Evolutionary conservation across 352 stramenopile genomes (phyloP), one percentile per base, ranked within the genome.

Genomic region (Phytophthora cryptogea): DNA sequence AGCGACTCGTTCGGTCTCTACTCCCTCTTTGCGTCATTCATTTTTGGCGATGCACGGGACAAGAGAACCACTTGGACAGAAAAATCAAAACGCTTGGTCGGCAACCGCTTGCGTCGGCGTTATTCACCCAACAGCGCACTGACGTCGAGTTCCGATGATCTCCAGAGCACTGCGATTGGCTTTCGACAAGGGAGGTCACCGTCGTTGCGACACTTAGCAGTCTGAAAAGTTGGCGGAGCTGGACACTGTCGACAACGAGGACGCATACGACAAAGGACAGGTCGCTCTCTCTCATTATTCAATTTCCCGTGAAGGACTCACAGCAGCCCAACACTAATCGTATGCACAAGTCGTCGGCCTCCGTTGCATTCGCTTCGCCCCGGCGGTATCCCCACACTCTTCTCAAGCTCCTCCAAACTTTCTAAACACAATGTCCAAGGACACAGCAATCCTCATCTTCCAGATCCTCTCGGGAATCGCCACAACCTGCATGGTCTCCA

Each of bases 401-500:
- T 37, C 20, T 17, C 8, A 7, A 54, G 33, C n/a, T 50, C 32
- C 9, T 27, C 23, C 11, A 47, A 17, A 35, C n/a, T 13, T 17
- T n/a, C 1, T 16, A 20, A 23, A 32, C 41, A 59, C 32, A 33
- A 69, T 72, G 64, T 49, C 59, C 30, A 66, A 61, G 40, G 54
- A 61, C 17, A 66, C 46, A 2, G 53, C 60, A 39, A 53, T 75
- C 32, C 36, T 78, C 8, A 31, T 65, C 11, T 66, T 80, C 14
- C 51, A 58, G 33, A 59, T 70, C 31, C 44, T 78, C 31, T 67
- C 68, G 16, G 66, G 65, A 8, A 67, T 70, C 33, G 47, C 70
- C 14, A 73, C 70, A 51, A 59, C 63, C 13, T 51, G 61, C 8
- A 77, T 84, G 69, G 72, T 72, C 37, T 63, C 74, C 56, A 82